A percentile compares a stretch with the other conserved stretches of the same genome.
Evolutionary conservation across 2,329 filamentous ascomycete species (phyloP).

Genomic region (Fusarium brachygibbosum): DNA sequence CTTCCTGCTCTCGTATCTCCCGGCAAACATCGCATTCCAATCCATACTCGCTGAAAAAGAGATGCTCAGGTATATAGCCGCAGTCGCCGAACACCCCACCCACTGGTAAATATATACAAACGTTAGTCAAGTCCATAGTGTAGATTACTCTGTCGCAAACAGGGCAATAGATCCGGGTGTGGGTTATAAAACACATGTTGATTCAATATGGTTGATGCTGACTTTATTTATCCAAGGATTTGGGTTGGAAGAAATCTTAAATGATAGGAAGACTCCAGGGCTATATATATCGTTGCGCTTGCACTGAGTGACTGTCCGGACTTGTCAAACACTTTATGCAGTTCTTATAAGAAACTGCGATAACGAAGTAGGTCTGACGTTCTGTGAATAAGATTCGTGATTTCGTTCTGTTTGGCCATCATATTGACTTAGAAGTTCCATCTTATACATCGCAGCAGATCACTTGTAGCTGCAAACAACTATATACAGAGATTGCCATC

Average conservation of each 20-base stretch:
- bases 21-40: background rate
- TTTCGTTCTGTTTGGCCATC: background rate
- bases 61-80: background rate
- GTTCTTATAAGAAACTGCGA: too few species aligned
- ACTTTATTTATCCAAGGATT: rapidly evolving
- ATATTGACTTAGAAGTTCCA: background rate
- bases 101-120: background rate
- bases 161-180: background rate
- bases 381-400: background rate
- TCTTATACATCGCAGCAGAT: background rate
- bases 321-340: too few species aligned
- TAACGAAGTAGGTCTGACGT: too few species aligned
- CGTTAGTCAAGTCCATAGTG: background rate
- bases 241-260: rapidly evolving
- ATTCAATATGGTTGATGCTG: rapidly evolving
- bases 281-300: background rate
- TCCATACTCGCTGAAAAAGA: background rate
- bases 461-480: background rate
- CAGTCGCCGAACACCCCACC: background rate
- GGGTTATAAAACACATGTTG: background rate
- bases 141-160: background rate
- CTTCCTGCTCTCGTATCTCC: background rate
- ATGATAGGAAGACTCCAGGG: rapidly evolving
- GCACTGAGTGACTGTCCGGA: background rate
- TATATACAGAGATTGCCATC: background rate